Base-by-base conservation (phyloP, 257 asterid genomes). In the Primulina huaijiensis region DNA sequence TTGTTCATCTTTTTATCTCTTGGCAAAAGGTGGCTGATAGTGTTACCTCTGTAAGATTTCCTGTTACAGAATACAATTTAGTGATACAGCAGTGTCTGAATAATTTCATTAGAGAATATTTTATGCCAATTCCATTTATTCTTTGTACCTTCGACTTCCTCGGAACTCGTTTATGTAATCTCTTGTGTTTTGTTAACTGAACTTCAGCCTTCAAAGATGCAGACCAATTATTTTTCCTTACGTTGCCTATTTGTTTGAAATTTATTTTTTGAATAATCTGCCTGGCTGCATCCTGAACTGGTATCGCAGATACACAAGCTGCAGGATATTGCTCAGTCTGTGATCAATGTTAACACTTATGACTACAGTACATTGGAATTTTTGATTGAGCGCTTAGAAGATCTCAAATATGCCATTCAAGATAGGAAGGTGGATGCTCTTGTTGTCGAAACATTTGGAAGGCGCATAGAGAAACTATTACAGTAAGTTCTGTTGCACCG, bases 351-450 rank as follows among this genome's bases (percentile, higher is more conserved):
- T 35, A 94, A 89, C 83, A 70, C 75, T 79, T 81, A 70, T 76
- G 92, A 86, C 68, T 93, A 90, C 78, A 86, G 80, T 75, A 79
- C 99, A 12, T 78, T 94, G 86, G 95, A 89, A 71, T 86, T 77
- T 75, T 86, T 94, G 92, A 84, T 91, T 30, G 91, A 88, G 71
- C 84, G 81, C 61, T 69, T 89, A 76, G 97, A 89, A 37, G 97
- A 94, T 75, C 88, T 94, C 72, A 91, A 89, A 79, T 89, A 85
- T 78, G 91, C 86, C 75, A 91, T 94, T 75, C 84, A 88, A 70
- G 97, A 89, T 75, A 85, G 97, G 81, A 94, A 89, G 83, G 97
- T 86, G 82, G 99, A 94, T 83, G 99, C 97, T 73, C 97, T 94
- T 74, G 87, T 91, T 64, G 97, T 94, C 40, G 99, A 94, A 84